A percentile compares a stretch with the other conserved stretches of the same genome.
These are phyloP conservation scores for Citrus australasica DNA, from an alignment of 345 rosid genomes.

Conservation along the genomic window DNA sequence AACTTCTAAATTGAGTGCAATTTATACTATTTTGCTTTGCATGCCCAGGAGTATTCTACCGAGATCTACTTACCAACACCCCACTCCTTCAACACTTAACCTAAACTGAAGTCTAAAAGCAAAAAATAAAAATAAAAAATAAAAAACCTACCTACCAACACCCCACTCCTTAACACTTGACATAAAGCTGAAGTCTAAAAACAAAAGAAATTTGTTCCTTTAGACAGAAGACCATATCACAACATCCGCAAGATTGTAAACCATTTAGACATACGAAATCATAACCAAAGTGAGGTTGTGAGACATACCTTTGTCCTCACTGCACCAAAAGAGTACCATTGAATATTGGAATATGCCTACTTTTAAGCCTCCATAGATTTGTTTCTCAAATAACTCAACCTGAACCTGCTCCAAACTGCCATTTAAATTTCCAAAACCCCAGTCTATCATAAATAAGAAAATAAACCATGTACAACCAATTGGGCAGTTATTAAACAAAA, in stretches of 20 bases:
- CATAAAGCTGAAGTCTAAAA: background rate
- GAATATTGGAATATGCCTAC: constrained; percentile 67
- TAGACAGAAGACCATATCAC: background rate
- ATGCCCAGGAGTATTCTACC: background rate
- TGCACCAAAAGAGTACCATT: constrained; percentile 55
- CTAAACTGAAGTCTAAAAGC: background rate
- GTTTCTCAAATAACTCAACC: constrained; percentile 69
- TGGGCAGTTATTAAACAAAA: background rate
- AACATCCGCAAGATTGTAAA: background rate
- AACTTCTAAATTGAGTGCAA: background rate
- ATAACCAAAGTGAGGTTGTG: background rate
- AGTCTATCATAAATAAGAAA: constrained; percentile 32
- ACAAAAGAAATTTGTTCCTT: background rate
- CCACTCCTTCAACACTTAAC: background rate
- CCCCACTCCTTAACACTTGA: background rate
- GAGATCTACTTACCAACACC: background rate
- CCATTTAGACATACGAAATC: background rate
- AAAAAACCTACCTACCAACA: background rate
- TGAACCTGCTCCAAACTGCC: constrained; percentile 96
- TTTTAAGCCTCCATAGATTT: constrained; percentile 64
- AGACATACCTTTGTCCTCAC: constrained; percentile 52
- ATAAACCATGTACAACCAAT: constrained; percentile 2
- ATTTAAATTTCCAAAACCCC: constrained; percentile 51
- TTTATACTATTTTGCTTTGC: background rate
- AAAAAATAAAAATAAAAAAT: background rate